Evolutionary conservation across 2,329 filamentous ascomycete species (phyloP).

Genomic region (Colletotrichum nymphaeae): DNA sequence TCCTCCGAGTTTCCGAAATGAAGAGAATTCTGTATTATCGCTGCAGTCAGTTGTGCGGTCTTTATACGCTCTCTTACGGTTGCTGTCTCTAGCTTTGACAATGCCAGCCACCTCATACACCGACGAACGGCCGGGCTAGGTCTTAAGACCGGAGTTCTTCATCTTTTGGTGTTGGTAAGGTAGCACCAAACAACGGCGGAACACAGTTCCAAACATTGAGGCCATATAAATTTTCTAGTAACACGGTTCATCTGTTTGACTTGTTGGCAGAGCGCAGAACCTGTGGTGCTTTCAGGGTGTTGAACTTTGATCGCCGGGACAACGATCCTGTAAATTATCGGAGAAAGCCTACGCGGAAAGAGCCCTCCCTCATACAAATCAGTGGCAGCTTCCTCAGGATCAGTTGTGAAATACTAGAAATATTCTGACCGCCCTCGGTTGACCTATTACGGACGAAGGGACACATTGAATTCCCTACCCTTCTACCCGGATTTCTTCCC

Average conservation of each 20-base stretch:
- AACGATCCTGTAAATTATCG: background rate
- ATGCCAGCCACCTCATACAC: background rate
- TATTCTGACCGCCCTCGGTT: background rate
- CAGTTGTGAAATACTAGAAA: no score
- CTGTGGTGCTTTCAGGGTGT: background rate
- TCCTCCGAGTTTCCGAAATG: background rate
- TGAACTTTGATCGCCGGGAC: background rate
- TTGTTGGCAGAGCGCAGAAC: no score
- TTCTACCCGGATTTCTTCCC: background rate
- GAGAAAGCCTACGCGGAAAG: background rate
- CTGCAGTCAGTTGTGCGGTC: accelerated
- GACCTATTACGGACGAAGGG: background rate
- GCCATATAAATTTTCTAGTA: background rate
- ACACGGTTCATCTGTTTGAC: background rate
- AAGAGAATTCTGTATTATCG: background rate
- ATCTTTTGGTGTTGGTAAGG: background rate
- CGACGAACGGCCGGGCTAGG: background rate
- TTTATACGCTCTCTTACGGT: background rate
- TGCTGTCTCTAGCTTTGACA: background rate
- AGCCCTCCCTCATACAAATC: background rate
- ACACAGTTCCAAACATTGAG: background rate
- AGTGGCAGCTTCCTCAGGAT: background rate
- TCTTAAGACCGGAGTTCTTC: background rate
- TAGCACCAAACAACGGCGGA: background rate
- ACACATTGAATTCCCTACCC: background rate